Evolutionary conservation across 1,284 basidiomycete species (phyloP), one percentile per base, ranked within the genome.

Genomic region (Microbotryum silenes-acaulis): DNA sequence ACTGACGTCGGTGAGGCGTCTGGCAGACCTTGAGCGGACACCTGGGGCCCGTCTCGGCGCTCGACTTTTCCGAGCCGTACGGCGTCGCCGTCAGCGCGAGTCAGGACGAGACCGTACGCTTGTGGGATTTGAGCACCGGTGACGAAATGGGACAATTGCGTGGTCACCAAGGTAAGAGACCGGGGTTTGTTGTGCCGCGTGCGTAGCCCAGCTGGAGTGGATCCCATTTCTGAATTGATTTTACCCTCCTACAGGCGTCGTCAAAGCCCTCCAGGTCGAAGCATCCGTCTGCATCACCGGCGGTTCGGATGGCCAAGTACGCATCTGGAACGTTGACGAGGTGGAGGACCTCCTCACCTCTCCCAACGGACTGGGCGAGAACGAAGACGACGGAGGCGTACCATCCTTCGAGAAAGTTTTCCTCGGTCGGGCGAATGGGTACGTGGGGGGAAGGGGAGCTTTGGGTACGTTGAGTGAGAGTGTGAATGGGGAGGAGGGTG

Each of bases 1-100:
- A 25, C 59, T 20, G 20, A 29, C n/a, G 37, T 54, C 42, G 61
- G 29, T 58, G 20, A 9, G 12, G 23, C 20, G 25, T 7, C 20
- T 12, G 9, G 0, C 70, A 92, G 89, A 90, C 90, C 4, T 79
- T 97, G 44, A 80, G 85, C 42, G 84, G 83, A 44, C 92, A 97
- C 72, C 79, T 83, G 1, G 84, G 84, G 0, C 87, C 91, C 2
- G 85, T 98, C 72, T 86, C 86, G 0, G 86, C 91, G 2, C 82
- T 98, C 45, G 94, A 98, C 77, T 91, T 97, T 74, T 91, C 91
- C 21, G 92, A 97, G 74, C 94, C 94, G 12, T 98, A 98, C 72
- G 94, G 92, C 44, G 89, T 87, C 14, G 82, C 97, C 33, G 91
- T 98, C 56, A 90, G 85, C 52, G 86, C 91, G 2, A 66, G 67